Conservation (phyloP, 306 rosid genomes). For the Medicago arabica region DNA sequence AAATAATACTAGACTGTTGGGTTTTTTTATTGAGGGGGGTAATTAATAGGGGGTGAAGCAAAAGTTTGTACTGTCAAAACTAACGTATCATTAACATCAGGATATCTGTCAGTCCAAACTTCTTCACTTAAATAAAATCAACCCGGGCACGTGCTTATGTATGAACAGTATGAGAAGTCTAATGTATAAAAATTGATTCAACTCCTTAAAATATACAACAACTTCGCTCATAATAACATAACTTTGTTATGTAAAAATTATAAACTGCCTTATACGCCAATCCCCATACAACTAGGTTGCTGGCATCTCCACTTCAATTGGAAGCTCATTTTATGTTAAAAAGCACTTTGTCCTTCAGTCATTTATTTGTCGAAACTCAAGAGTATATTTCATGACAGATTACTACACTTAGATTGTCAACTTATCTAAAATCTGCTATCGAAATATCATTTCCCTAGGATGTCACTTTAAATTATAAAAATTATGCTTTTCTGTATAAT, state of each 20-base stretch:
- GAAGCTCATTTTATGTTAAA: neutral
- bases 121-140: neutral
- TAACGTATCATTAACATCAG: neutral
- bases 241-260: neutral
- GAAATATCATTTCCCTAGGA: neutral
- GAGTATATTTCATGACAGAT: neutral
- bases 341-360: neutral
- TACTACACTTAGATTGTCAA: neutral
- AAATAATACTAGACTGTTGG: conserved; percentile 1
- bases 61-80: neutral
- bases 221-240: neutral
- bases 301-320: conserved; percentile 15
- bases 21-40: conserved; percentile 1
- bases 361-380: neutral
- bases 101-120: conserved; percentile 12
- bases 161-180: neutral
- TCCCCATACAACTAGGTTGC: neutral
- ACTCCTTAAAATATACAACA: neutral
- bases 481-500: neutral
- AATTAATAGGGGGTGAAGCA: conserved; percentile 5
- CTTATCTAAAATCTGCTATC: neutral
- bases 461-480: neutral
- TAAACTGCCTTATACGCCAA: neutral
- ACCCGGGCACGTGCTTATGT: neutral
- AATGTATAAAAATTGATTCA: neutral